Percentiles rank a stretch among this genome's conserved stretches.
phyloP scores from a whole-genome alignment of 768 basidiomycete species.

The Suillus paluster region DNA sequence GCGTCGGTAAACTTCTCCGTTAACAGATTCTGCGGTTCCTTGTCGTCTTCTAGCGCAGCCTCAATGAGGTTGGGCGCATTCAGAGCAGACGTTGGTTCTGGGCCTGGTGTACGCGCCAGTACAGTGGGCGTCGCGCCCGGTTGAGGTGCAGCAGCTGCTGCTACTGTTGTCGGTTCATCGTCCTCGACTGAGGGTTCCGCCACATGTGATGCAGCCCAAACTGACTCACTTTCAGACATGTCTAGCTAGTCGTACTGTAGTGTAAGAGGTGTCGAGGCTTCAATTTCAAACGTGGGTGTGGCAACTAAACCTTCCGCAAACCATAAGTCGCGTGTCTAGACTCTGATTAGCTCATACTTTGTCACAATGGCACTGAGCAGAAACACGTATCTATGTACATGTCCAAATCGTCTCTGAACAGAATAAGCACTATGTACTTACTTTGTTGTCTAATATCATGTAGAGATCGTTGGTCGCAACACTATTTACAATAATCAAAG shows the following conservation, averaged over 20 bases:
- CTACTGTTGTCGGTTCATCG: not conserved
- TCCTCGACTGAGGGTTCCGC: conserved; percentile 7
- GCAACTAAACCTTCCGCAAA: not conserved
- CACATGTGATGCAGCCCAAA: not conserved
- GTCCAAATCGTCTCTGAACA: not conserved
- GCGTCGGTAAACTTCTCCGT: conserved; percentile 69
- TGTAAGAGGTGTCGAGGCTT: not conserved
- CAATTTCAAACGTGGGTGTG: not conserved
- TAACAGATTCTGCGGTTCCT: conserved; percentile 70
- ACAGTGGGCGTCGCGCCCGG: conserved; percentile 10
- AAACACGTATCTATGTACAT: conserved; percentile 1
- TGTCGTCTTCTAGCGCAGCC: conserved; percentile 17
- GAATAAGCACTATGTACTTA: not conserved
- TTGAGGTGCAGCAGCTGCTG: conserved; percentile 8
- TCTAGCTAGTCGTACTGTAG: not conserved
- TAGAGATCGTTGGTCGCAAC: not conserved
- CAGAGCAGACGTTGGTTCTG: not conserved
- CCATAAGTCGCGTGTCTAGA: not conserved
- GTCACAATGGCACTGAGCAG: not conserved
- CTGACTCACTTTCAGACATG: conserved; percentile 9
- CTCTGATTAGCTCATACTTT: not conserved
- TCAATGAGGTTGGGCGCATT: not conserved
- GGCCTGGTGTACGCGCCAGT: not conserved
- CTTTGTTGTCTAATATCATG: not conserved
- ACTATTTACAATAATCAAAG: not conserved